Evolutionary conservation across 2,329 filamentous ascomycete genomes (phyloP), one percentile per base, ranked within the genome.

Genomic region (Lachnellula arida): DNA sequence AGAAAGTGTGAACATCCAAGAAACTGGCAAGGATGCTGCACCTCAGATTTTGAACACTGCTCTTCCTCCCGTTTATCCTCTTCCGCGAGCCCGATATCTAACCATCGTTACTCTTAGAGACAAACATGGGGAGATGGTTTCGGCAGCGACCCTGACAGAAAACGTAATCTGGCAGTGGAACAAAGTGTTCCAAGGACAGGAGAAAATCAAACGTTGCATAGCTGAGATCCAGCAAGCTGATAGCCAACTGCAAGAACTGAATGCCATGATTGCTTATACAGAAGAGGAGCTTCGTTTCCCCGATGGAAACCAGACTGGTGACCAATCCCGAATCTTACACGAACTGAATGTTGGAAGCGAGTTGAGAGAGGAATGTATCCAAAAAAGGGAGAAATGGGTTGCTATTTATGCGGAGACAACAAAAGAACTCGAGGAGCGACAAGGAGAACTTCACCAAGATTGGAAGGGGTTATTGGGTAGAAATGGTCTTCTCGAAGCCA

Each of bases 401-500:
- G 28, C 28, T 8, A 6, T 55, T 2, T 23, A 23, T 23, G 32
- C 40, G 4, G 17, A 39, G 35, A 34, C 23, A 12, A 37, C 12
- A n/a, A 4, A 25, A 11, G 19, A 50, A 17, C 0, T 39, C n/a
- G 9, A 22, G 6, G 12, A 5, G 6, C 40, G 46, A 5, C 23
- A 51, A 32, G n/a, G 46, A 2, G 39, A 28, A 7, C 4, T 50
- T 15, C 39, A 17, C 22, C 22, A 15, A 25, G 14, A 28, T 8
- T 34, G 47, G 11, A 42, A 17, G 17, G 1, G 9, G 1, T 11
- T 56, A 1, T 23, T 51, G 3, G 9, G 17, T 5, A 44, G 25
- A 12, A 14, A 52, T 28, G 39, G 47, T 17, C 54, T 56, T 5
- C 54, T 51, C 7, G 44, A 51, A 19, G 42, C 43, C 8, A 47